Base-by-base conservation (phyloP, 2,329 filamentous ascomycete genomes). In the Hypoxylon sp. region DNA sequence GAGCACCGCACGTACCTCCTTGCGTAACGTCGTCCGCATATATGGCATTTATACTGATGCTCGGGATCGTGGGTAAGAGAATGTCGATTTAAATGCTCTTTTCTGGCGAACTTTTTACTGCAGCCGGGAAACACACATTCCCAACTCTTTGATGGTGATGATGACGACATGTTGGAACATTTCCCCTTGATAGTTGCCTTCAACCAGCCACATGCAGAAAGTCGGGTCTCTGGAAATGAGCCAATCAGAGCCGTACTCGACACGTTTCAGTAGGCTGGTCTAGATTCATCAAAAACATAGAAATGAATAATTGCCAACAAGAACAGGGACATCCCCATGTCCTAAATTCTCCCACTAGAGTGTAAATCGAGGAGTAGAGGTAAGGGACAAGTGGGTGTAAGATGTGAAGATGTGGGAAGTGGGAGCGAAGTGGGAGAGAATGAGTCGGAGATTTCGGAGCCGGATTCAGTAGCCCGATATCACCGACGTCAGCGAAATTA, bases 41-140 rank as follows among this genome's bases (percentile, higher is more conserved):
- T 65, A 24, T 65, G 71, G 32, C 74, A 75, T 10, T 67, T 70
- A 68, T 75, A 73, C 35, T 74, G 72, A 32, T 67, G 67, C 31
- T 72, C 66, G 2, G 67, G 60, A 21, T 74, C 65, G 47, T 75
- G 74, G 11, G 63, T 66, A 37, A 75, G 74, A n/a, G 63, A 64
- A 65, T 75, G 74, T 55, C 74, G 68, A 24, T 72, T 75, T 13
- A 75, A 52, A 52, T 75, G 74, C 39, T 75, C 74, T 37, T 75
- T 75, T 67, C 74, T 62, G 44, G 65, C 61, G 51, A 75, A 75
- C 11, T 68, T 64, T 56, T 75, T 75, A 31, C 61, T 55, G 31
- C 74, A 75, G 3, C 69, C 67, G 17, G 72, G 65, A 17, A 72
- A 44, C 7, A 56, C 42, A 51, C 74, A 75, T 53, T 70, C 65